Conservation (phyloP, 2,329 filamentous ascomycete species). For the Ophiostoma sp. region DNA sequence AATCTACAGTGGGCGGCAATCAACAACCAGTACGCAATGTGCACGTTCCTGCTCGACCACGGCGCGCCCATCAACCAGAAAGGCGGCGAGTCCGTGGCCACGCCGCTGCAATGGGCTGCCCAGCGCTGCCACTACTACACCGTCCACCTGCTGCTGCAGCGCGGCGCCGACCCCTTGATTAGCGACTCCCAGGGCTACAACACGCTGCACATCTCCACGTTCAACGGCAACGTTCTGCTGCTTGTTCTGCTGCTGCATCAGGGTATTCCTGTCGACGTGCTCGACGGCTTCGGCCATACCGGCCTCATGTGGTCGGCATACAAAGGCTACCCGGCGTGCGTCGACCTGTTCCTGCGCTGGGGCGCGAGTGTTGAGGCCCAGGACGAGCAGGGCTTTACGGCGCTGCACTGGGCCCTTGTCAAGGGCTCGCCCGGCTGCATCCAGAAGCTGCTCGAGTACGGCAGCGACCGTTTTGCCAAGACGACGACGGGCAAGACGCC, state of each 20-base stretch:
- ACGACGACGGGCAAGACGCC: constrained; percentile 90
- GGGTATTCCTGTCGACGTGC: constrained; percentile 87
- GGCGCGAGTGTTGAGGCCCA: constrained; percentile 86
- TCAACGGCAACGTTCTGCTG: constrained; percentile 91
- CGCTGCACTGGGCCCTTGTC: constrained; percentile 92
- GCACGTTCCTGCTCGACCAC: constrained; percentile 80
- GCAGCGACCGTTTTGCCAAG: constrained; percentile 85
- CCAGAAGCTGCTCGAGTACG: constrained; percentile 92
- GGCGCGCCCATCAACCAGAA: constrained; percentile 92
- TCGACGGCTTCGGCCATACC: constrained; percentile 86
- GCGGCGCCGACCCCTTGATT: constrained; percentile 86
- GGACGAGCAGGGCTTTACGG: constrained; percentile 90
- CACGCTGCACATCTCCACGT: constrained; percentile 91
- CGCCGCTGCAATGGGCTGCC: constrained; percentile 92
- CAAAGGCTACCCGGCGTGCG: constrained; percentile 88
- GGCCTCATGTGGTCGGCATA: constrained; percentile 98
- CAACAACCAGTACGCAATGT: constrained; percentile 97
- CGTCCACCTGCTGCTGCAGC: constrained; percentile 83
- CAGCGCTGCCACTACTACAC: constrained; percentile 96
- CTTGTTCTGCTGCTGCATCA: constrained; percentile 88
- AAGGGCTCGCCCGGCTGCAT: constrained; percentile 87
- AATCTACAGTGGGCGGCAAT: constrained; percentile 84
- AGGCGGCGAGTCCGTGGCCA: constrained; percentile 91
- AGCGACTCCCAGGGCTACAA: constrained; percentile 97
- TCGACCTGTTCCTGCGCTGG: constrained; percentile 90